A percentile compares a stretch with the other conserved stretches of the same genome.
phyloP scores from a whole-genome alignment of 2,329 filamentous ascomycete genomes.

The Colletotrichum falcatum region DNA sequence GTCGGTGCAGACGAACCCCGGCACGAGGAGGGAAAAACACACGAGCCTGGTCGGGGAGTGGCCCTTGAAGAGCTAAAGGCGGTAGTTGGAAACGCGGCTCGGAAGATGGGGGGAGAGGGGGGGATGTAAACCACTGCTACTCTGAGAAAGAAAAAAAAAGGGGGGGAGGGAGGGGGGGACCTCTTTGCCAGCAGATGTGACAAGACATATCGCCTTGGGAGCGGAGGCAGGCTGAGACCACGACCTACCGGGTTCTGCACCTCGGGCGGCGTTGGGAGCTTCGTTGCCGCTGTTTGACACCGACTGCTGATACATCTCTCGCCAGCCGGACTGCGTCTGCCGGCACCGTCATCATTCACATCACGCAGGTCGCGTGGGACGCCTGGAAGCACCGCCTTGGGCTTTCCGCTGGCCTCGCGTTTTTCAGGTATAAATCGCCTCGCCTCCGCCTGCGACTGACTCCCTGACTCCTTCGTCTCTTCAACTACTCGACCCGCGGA shows the following conservation, averaged over 20 bases:
- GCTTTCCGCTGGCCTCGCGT: no score
- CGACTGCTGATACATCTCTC: no score
- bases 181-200: neutral
- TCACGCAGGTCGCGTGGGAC: neutral
- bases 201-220: neutral
- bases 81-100: neutral
- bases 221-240: neutral
- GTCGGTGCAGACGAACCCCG: neutral
- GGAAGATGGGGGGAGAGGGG: no score
- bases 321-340: neutral
- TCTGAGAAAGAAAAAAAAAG: no score
- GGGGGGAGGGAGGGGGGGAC: no score
- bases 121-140: neutral
- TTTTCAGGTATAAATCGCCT: neutral
- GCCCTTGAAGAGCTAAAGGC: neutral
- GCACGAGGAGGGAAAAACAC: no score
- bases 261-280: no score
- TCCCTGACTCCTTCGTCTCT: no score
- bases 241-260: neutral
- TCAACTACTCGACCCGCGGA: neutral
- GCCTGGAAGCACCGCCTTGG: neutral
- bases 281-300: no score
- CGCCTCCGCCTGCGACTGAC: neutral
- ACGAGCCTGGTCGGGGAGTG: neutral
- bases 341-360: neutral